These are phyloP conservation scores for Hyaloscypha bicolor DNA, from an alignment of 495 filamentous ascomycete species.

Conservation along the genomic window DNA sequence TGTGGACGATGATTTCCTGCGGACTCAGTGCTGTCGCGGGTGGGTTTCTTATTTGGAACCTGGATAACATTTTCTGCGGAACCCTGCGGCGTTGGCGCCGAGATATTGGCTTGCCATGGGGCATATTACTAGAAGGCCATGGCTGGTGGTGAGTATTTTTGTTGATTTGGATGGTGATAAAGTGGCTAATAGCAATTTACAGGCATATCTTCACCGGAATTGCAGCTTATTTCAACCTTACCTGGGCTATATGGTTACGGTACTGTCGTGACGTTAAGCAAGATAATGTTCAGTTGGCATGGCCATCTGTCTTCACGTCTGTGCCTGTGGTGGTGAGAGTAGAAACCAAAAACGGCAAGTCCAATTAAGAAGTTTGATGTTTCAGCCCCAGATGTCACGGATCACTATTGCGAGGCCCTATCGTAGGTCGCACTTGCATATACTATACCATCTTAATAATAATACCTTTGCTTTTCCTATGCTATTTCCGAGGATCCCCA, in stretches of 20 bases:
- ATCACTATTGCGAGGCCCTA: too few species aligned
- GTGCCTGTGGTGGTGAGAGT: constrained; percentile 32
- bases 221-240: constrained; percentile 48
- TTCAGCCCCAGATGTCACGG: too few species aligned
- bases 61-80: constrained; percentile 82
- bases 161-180: background rate
- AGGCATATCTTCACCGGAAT: constrained; percentile 49
- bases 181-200: background rate
- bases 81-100: constrained; percentile 68
- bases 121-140: constrained; percentile 84
- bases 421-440: too few species aligned
- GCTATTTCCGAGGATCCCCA: too few species aligned
- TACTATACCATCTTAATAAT: too few species aligned
- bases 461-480: too few species aligned
- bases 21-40: constrained; percentile 73
- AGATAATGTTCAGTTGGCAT: constrained; percentile 43
- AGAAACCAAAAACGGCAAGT: background rate
- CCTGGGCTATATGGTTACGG: constrained; percentile 48
- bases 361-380: background rate
- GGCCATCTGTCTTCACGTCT: constrained; percentile 37
- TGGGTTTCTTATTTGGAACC: constrained; percentile 82
- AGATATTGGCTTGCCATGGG: constrained; percentile 81
- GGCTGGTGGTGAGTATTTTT: constrained; percentile 81
- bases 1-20: constrained; percentile 65
- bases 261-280: constrained; percentile 46